A percentile compares a stretch with the other conserved stretches of the same genome.
Conservation (phyloP, 2,329 filamentous ascomycete species). For the Trichoderma sp. region DNA sequence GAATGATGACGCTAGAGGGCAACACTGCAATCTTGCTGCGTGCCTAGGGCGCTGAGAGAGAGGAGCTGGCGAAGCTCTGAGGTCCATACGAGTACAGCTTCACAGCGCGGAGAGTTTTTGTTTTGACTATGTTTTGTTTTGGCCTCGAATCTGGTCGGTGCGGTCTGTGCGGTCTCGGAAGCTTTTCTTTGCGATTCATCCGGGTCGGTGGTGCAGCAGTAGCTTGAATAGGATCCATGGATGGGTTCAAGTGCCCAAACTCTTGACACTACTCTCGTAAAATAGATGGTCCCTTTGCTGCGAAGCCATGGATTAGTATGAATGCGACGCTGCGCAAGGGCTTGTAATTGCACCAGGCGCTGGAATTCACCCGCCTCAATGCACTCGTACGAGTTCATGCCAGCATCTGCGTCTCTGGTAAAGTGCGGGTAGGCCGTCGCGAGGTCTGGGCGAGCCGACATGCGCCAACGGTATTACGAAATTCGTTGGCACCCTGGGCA, state of each 20-base stretch:
- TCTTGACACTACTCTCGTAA: neutral
- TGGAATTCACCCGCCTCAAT: conserved; percentile 6
- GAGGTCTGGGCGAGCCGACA: conserved; percentile 1
- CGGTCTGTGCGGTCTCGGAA: neutral
- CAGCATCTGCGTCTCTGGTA: conserved; percentile 13
- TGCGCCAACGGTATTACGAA: neutral
- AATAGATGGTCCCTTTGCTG: neutral
- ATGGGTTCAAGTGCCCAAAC: too few relatives aligned
- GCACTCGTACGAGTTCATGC: neutral
- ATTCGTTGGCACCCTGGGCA: neutral
- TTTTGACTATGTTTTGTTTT: neutral
- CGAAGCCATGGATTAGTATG: neutral
- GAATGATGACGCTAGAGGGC: conserved; percentile 9
- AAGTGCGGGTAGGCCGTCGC: conserved; percentile 11
- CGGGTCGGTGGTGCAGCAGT: neutral
- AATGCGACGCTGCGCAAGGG: conserved; percentile 6
- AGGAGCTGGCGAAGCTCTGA: neutral
- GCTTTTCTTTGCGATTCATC: neutral
- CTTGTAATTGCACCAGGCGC: conserved; percentile 9
- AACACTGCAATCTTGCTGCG: conserved; percentile 14
- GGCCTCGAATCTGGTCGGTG: neutral
- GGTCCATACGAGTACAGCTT: neutral
- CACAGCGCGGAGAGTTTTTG: neutral
- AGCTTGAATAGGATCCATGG: neutral
- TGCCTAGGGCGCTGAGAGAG: neutral